These are phyloP conservation scores for Colletotrichum eremochloae DNA, from an alignment of 2,329 filamentous ascomycete genomes.

Conservation along the genomic window DNA sequence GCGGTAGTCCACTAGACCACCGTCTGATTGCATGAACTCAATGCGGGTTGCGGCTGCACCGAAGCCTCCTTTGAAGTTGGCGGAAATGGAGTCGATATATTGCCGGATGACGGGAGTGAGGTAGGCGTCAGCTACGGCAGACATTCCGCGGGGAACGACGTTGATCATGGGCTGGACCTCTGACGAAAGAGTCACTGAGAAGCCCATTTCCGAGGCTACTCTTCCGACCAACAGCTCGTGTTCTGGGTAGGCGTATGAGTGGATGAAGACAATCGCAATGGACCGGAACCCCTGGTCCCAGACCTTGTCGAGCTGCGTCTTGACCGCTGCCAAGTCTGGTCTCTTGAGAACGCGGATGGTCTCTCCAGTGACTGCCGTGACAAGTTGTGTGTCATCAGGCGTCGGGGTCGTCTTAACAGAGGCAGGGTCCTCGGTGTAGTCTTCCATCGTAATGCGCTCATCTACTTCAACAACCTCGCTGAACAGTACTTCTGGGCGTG, in stretches of 20 bases:
- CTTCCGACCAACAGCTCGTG: conserved; percentile 60
- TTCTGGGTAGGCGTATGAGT: conserved; percentile 74
- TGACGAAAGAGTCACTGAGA: conserved; percentile 54
- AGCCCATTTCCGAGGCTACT: conserved; percentile 57
- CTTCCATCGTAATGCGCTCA: conserved; percentile 80
- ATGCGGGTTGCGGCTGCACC: conserved; percentile 62
- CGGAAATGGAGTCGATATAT: conserved; percentile 53
- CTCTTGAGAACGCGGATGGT: conserved; percentile 74
- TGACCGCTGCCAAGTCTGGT: conserved; percentile 68
- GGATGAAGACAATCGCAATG: conserved; percentile 75
- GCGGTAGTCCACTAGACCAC: conserved; percentile 65
- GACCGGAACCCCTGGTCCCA: conserved; percentile 70
- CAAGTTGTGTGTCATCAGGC: conserved; percentile 65
- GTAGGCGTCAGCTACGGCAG: conserved; percentile 59
- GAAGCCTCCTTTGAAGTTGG: conserved; percentile 54
- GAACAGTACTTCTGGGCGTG: conserved; percentile 77
- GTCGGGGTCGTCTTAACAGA: conserved; percentile 59
- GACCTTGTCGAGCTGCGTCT: conserved; percentile 69
- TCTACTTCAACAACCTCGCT: conserved; percentile 80
- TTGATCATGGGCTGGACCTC: conserved; percentile 59
- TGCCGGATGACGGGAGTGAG: conserved; percentile 55
- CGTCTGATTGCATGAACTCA: conserved; percentile 79
- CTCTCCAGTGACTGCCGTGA: conserved; percentile 74
- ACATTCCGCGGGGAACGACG: conserved; percentile 59
- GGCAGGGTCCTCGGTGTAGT: conserved; percentile 78